Evolutionary conservation across 2,329 filamentous ascomycete species (phyloP).

Genomic region (Leptosphaerulina australis): DNA sequence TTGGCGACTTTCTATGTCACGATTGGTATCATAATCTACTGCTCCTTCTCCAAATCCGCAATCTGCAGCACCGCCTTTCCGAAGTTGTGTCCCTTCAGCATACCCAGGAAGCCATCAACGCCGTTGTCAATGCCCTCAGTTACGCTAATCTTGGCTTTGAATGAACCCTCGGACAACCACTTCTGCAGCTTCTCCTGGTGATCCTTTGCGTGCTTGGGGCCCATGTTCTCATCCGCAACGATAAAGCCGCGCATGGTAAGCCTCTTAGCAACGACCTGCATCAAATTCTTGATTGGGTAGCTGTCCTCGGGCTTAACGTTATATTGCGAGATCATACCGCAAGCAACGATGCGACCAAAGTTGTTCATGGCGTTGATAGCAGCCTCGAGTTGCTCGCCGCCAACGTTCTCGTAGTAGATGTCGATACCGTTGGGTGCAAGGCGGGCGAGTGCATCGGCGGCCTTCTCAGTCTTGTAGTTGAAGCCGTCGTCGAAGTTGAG

Average conservation of each 20-base stretch:
- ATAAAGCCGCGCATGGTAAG: constrained; percentile 79
- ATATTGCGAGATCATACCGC: constrained; percentile 77
- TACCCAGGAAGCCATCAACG: constrained; percentile 72
- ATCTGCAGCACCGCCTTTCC: constrained; percentile 84
- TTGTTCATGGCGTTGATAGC: constrained; percentile 68
- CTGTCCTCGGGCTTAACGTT: constrained; percentile 64
- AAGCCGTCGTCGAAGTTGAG: constrained; percentile 76
- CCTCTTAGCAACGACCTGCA: constrained; percentile 69
- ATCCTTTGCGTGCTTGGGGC: constrained; percentile 68
- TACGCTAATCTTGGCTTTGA: constrained; percentile 72
- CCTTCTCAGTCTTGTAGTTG: constrained; percentile 86
- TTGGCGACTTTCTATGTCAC: background rate
- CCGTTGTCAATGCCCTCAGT: constrained; percentile 81
- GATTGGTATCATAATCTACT: constrained; percentile 22
- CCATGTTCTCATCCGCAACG: constrained; percentile 68
- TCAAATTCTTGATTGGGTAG: constrained; percentile 71
- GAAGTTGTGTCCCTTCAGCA: constrained; percentile 80
- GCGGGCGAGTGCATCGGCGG: constrained; percentile 69
- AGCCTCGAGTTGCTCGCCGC: constrained; percentile 74
- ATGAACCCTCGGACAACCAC: constrained; percentile 76
- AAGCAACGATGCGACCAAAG: constrained; percentile 67
- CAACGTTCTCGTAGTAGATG: constrained; percentile 83
- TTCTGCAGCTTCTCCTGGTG: constrained; percentile 76
- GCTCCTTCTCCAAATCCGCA: constrained; percentile 44
- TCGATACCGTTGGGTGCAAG: constrained; percentile 80